Base-by-base conservation (phyloP, 139 green algal genomes). In the Parachlorella kessleri region DNA sequence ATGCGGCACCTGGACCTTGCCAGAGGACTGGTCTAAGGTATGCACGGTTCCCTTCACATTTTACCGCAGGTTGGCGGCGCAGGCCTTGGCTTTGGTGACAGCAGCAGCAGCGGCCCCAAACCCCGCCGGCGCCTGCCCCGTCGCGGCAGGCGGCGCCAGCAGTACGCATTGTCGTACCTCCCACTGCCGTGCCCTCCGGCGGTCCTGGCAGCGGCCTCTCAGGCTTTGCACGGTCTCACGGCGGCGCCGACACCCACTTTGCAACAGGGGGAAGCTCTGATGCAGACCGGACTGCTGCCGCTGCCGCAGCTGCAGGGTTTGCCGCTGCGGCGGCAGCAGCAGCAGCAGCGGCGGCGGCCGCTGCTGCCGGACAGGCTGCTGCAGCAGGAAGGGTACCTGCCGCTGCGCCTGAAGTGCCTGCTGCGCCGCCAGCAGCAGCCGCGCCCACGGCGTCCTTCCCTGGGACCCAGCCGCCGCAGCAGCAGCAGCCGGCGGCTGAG, bases 51-150 rank as follows among this genome's bases (percentile, higher is more conserved):
- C n/a, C n/a, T n/a, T n/a, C n/a, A n/a, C n/a, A n/a, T n/a, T n/a
- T n/a, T n/a, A n/a, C n/a, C n/a, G n/a, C 78, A 87, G 79, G 85
- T 90, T 0, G 91, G 92, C 33, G 92, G 91, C 18, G 81, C 84
- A 1, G 93, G 92, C 4, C 83, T 95, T 1, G 92, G 93, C 42
- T 97, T 95, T 84, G 91, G 84, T 3, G 67, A 40, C 53, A 35
- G 48, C 53, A 48, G 68, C 21, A 68, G 66, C 37, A 67, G 75
- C 3, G 66, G 74, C 30, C 42, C 10, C 53, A 53, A 14, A 30
- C 48, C 6, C 9, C 38, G 14, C 53, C 63, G 24, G 76, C 32
- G 18, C 32, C 67, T 30, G 78, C 54, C 40, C n/a, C n/a, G 42
- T 23, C 40, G 70, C 53, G 21, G 40, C 39, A n/a, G 37, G 63